phyloP scores from a whole-genome alignment of 164 flowering plant species.

The Warburgia ugandensis region DNA sequence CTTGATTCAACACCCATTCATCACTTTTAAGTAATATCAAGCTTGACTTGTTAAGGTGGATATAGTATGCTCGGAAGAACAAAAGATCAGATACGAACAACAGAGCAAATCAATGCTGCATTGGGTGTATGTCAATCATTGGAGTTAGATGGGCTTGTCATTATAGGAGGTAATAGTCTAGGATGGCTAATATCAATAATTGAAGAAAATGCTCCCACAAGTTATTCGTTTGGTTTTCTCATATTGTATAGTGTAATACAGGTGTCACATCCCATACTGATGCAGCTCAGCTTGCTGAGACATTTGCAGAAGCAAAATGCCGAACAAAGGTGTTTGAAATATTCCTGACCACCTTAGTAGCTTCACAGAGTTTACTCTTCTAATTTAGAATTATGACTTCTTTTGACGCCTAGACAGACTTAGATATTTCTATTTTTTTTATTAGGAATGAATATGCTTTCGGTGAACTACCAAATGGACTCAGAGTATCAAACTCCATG shows the following conservation, averaged over 20 bases:
- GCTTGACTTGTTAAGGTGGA: constrained; percentile 15
- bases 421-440: background rate
- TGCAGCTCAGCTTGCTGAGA: constrained; percentile 19
- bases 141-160: constrained; percentile 14
- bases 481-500: background rate
- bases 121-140: constrained; percentile 5
- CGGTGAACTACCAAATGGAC: background rate
- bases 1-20: background rate
- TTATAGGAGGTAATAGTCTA: constrained; percentile 12
- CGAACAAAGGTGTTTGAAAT: constrained; percentile 15
- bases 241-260: constrained; percentile 1
- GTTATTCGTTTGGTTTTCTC: background rate
- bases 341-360: too few relatives aligned
- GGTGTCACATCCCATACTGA: constrained; percentile 15
- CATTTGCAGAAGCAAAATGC: constrained; percentile 12
- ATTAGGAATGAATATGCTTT: background rate
- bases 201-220: too few relatives aligned
- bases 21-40: background rate
- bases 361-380: too few relatives aligned
- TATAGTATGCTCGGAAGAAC: constrained; percentile 23
- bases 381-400: background rate
- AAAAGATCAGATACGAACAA: constrained; percentile 20
- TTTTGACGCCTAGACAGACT: too few relatives aligned
- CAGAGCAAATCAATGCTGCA: constrained; percentile 13
- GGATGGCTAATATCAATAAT: background rate